A percentile compares a stretch with the other conserved stretches of the same genome.
phyloP scores from a whole-genome alignment of 2,329 filamentous ascomycete genomes.

The Endothia cerciana region DNA sequence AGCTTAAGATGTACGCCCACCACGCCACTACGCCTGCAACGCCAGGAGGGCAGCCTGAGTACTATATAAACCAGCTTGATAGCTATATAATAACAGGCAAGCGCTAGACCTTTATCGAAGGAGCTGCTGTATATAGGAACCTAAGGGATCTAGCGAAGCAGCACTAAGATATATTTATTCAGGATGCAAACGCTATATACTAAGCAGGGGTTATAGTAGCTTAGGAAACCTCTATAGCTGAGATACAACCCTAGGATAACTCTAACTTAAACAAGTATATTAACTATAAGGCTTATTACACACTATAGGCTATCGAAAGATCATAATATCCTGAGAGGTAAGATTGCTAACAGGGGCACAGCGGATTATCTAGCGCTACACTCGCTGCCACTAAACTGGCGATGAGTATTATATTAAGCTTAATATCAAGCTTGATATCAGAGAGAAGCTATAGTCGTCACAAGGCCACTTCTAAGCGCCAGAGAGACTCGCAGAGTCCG shows the following conservation, averaged over 20 bases:
- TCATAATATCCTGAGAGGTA: no score
- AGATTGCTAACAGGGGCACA: no score
- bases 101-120: slow-evolving; percentile 39
- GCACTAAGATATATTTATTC: slow-evolving; percentile 42
- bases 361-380: no score
- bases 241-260: background rate
- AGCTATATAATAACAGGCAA: slow-evolving; percentile 36
- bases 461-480: no score
- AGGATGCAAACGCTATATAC: slow-evolving; percentile 35
- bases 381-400: no score
- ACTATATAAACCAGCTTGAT: slow-evolving; percentile 45
- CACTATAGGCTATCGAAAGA: no score
- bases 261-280: background rate
- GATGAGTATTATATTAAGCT: no score
- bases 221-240: background rate
- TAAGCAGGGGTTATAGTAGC: background rate
- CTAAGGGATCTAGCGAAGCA: slow-evolving; percentile 42
- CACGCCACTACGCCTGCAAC: slow-evolving; percentile 39
- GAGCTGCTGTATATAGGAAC: slow-evolving; percentile 46
- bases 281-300: no score
- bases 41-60: slow-evolving; percentile 40
- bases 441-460: no score
- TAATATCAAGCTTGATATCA: no score
- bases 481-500: no score
- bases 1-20: slow-evolving; percentile 44